Evolutionary conservation across 495 filamentous ascomycete genomes (phyloP), one percentile per base, ranked within the genome.

Genomic region (Penicillium dipodomyicola): DNA sequence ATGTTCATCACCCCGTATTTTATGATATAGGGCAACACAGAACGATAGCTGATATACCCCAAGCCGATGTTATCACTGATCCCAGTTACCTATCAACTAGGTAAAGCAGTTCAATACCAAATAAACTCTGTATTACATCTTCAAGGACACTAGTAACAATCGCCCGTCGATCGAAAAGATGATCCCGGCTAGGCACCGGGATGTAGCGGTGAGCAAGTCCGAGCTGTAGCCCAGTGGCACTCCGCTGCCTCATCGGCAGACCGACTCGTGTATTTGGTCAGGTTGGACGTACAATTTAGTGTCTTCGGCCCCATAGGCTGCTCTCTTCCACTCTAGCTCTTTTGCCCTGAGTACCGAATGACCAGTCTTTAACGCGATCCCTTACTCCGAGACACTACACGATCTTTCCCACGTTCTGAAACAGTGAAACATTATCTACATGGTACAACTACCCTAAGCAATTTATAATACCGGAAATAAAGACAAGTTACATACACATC

Each of bases 151-250:
- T 51, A 27, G 49, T 51, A 51, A 29, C 3, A 17, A 54, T 7
- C 25, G 8, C 10, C 5, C 33, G 33, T 23, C 29, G 27, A 35
- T 32, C 40, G 6, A 29, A 25, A 40, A 17, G 22, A 39, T 15
- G 14, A 23, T 51, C 19, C 14, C 22, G 22, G 27, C 5, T 14
- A 12, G 29, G 29, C 30, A 33, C 7, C 40, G 27, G 19, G 17
- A 54, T 32, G 17, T 54, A 25, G 51, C 51, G 51, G 51, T 54
- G 51, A 54, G 51, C 45, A 40, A 20, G 3, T n/a, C 30, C 30
- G 19, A 44, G 27, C 14, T 45, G 33, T 11, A 17, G 22, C 22
- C 22, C 22, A 22, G 35, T 25, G 25, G 22, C 32, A 25, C 19
- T 50, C 48, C 25, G 47, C 17, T 37, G 35, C 29, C 27, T 32